These are phyloP conservation scores for Ambrosia artemisiifolia DNA, from an alignment of 129 eudicot genomes.

Conservation along the genomic window DNA sequence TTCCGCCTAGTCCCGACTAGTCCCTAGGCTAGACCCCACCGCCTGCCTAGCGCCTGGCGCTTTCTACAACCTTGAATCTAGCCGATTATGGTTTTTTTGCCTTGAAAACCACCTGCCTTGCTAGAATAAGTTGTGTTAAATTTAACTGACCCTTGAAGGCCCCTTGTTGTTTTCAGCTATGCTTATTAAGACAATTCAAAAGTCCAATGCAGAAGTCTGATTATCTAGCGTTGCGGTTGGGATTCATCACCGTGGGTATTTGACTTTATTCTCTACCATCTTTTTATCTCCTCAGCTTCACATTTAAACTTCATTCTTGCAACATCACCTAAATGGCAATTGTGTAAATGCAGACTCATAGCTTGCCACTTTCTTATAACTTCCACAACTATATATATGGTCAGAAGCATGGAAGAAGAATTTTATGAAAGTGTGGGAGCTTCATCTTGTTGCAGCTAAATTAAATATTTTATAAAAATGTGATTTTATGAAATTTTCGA, in stretches of 20 bases:
- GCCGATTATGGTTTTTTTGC: too few relatives aligned
- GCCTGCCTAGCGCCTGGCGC: too few relatives aligned
- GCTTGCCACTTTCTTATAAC: slow-evolving; percentile 77
- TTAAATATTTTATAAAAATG: not conserved
- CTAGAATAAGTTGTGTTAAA: too few relatives aligned
- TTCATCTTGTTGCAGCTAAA: not conserved
- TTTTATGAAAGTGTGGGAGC: slow-evolving; percentile 79
- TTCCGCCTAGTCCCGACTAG: too few relatives aligned
- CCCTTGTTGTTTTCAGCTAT: slow-evolving; percentile 56
- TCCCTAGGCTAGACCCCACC: too few relatives aligned
- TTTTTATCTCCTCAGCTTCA: slow-evolving; percentile 3
- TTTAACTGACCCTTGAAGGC: too few relatives aligned
- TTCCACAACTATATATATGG: slow-evolving; percentile 97
- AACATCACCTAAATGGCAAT: not conserved
- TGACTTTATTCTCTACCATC: slow-evolving; percentile 23
- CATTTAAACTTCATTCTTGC: not conserved
- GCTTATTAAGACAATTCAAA: slow-evolving; percentile 86
- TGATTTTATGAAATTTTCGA: not conserved
- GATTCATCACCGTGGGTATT: slow-evolving; percentile 94
- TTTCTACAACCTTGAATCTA: too few relatives aligned
- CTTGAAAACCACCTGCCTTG: too few relatives aligned
- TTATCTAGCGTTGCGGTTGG: slow-evolving; percentile 82
- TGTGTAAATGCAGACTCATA: slow-evolving; percentile 66
- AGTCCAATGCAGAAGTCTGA: slow-evolving; percentile 78
- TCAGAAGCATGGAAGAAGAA: slow-evolving; percentile 99